Conservation (phyloP, 768 basidiomycete genomes). For the Exidia glandulosa region DNA sequence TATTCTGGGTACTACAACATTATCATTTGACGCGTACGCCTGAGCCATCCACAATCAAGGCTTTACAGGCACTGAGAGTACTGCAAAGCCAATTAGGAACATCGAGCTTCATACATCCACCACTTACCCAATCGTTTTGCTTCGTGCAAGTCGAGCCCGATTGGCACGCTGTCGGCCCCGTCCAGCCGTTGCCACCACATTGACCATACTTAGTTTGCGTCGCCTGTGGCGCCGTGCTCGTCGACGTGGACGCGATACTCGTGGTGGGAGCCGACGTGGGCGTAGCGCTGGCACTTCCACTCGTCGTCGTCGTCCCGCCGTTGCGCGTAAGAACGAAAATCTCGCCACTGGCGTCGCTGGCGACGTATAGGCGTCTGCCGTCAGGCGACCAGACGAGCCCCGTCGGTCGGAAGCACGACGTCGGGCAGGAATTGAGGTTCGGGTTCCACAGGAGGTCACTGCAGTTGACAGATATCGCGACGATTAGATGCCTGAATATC, state of each 20-base stretch:
- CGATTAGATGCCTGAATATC: too few relatives aligned
- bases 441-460: background rate
- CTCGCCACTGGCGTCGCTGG: background rate
- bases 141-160: background rate
- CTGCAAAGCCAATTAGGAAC: background rate
- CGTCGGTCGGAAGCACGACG: constrained; percentile 4
- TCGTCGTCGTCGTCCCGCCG: background rate
- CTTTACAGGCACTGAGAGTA: background rate
- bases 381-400: background rate
- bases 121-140: background rate
- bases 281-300: background rate
- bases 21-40: too few relatives aligned
- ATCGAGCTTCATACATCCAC: background rate
- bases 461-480: too few relatives aligned
- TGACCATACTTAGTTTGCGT: background rate
- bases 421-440: background rate
- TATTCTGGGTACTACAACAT: too few relatives aligned
- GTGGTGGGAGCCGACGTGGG: background rate
- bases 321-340: background rate
- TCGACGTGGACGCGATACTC: background rate
- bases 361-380: background rate
- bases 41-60: too few relatives aligned
- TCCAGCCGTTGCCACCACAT: background rate
- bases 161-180: background rate
- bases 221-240: background rate